A percentile compares a stretch with the other conserved stretches of the same genome.
These are phyloP conservation scores for Colletotrichum sp. DNA, from an alignment of 2,329 filamentous ascomycete species.

Conservation along the genomic window DNA sequence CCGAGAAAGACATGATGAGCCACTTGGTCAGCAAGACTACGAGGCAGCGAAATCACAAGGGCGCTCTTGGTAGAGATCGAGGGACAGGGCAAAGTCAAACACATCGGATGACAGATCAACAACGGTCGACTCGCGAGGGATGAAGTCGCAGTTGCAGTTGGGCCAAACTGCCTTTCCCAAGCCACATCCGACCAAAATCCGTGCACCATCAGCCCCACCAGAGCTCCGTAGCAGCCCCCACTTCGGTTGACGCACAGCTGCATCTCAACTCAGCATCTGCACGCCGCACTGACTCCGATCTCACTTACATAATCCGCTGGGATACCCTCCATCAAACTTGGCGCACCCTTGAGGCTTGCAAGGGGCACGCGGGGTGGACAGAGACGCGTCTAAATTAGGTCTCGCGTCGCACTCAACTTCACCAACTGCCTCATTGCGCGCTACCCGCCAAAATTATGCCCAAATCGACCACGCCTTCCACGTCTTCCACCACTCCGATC, in stretches of 20 bases:
- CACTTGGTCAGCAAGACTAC: not conserved
- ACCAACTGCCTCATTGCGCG: not conserved
- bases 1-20: not conserved
- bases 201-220: not conserved
- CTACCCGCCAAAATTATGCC: not conserved
- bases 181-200: not conserved
- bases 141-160: slow-evolving; percentile 1
- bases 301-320: not conserved
- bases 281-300: not conserved
- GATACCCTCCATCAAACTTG: not conserved
- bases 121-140: slow-evolving; percentile 12
- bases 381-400: slow-evolving; percentile 10
- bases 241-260: not conserved
- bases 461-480: not conserved
- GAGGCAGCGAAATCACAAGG: not conserved
- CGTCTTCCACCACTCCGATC: not conserved
- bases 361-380: slow-evolving; percentile 5
- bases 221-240: not conserved
- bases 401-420: not conserved
- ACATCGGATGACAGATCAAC: slow-evolving; percentile 1
- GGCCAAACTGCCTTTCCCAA: not conserved
- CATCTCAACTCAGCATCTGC: not conserved
- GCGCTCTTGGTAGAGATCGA: not conserved
- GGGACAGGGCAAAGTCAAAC: not conserved
- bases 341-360: not conserved